Percentiles rank a stretch among this genome's conserved stretches.
Evolutionary conservation across 768 basidiomycete species (phyloP).

Genomic region (Coprinopsis cinerea): DNA sequence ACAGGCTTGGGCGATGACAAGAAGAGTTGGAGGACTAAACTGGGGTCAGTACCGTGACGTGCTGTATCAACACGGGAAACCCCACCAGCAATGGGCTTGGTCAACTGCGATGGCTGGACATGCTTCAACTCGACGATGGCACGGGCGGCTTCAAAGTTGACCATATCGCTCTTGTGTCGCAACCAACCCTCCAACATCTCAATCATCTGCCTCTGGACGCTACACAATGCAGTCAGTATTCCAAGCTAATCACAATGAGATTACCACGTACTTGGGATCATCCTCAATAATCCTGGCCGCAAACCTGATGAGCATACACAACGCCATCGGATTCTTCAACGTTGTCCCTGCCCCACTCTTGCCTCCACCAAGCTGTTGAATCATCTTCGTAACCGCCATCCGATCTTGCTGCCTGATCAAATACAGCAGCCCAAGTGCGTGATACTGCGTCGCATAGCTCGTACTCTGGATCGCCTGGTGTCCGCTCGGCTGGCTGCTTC

Average conservation of each 20-base stretch:
- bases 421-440: conserved; percentile 90
- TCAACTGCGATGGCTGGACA: conserved; percentile 69
- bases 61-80: conserved; percentile 9
- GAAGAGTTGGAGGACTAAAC: conserved; percentile 86
- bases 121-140: conserved; percentile 96
- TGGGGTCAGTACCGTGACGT: not conserved
- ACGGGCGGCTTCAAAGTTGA: conserved; percentile 97
- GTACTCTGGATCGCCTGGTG: conserved; percentile 81
- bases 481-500: conserved; percentile 44
- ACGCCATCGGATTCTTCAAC: conserved; percentile 92
- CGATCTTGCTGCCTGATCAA: conserved; percentile 95
- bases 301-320: conserved; percentile 98
- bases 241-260: not conserved
- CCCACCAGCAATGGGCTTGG: conserved; percentile 84
- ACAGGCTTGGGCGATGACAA: conserved; percentile 92
- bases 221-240: conserved; percentile 25
- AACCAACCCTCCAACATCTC: conserved; percentile 93
- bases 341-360: conserved; percentile 79
- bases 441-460: conserved; percentile 95
- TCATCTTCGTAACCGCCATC: conserved; percentile 99
- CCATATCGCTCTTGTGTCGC: conserved; percentile 99
- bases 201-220: conserved; percentile 87
- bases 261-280: conserved; percentile 74
- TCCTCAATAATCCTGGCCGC: conserved; percentile 99
- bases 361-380: conserved; percentile 91